Evolutionary conservation across 2,329 filamentous ascomycete species (phyloP).

Genomic region (Colletotrichum lupini): DNA sequence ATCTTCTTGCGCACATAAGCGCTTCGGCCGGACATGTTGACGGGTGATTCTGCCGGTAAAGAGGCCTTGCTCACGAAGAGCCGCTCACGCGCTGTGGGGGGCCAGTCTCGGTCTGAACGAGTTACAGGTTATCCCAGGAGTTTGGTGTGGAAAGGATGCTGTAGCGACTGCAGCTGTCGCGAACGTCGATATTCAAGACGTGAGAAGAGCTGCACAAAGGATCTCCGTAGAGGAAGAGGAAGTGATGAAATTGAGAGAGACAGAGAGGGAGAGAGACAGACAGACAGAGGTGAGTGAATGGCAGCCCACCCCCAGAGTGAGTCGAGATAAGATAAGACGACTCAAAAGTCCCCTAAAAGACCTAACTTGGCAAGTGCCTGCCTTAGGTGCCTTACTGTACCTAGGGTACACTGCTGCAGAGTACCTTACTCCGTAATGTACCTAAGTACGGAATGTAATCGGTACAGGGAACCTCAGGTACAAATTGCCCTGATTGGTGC

Average conservation of each 20-base stretch:
- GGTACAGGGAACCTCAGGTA: not conserved
- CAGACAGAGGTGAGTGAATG: not conserved
- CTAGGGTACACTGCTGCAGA: not conserved
- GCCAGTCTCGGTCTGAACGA: not conserved
- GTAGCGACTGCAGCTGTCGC: not conserved
- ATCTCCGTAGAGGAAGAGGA: not conserved
- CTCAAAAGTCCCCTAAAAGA: not conserved
- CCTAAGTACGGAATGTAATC: no score
- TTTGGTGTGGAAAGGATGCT: not conserved
- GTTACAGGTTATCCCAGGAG: not conserved
- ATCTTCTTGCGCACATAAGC: constrained; percentile 70
- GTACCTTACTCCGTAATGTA: no score
- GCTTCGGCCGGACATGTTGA: constrained; percentile 66
- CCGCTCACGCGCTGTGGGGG: not conserved
- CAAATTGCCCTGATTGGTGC: not conserved
- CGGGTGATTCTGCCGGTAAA: not conserved
- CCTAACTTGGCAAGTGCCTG: not conserved
- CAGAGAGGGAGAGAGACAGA: not conserved
- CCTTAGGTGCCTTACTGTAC: not conserved
- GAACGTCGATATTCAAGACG: not conserved
- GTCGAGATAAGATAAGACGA: not conserved
- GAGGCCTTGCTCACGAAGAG: not conserved
- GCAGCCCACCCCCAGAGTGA: not conserved
- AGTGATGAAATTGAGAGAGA: no score
- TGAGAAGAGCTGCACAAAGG: not conserved